These are phyloP conservation scores for Neofusicoccum umdonicola DNA, from an alignment of 2,329 filamentous ascomycete genomes.

Conservation along the genomic window DNA sequence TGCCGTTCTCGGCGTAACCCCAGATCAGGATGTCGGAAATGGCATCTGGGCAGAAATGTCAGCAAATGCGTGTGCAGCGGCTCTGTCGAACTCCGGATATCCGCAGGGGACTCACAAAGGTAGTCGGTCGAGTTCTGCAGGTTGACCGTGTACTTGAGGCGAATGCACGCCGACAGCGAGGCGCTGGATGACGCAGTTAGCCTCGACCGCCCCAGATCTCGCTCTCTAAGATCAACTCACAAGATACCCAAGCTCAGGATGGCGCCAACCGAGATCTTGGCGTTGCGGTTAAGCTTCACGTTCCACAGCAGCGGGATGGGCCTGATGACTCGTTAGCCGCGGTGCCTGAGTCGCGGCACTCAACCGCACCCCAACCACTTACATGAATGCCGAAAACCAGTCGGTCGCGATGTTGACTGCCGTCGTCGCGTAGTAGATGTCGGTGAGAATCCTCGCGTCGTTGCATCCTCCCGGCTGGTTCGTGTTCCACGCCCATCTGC, in stretches of 20 bases:
- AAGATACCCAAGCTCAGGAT: constrained; percentile 28
- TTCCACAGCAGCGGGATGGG: constrained; percentile 27
- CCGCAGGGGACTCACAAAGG: constrained; percentile 22
- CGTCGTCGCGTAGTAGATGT: constrained; percentile 36
- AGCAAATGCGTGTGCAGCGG: neutral
- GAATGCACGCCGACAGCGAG: constrained; percentile 32
- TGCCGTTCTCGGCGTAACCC: constrained; percentile 38
- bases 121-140: constrained; percentile 33
- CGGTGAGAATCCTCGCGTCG: constrained; percentile 24
- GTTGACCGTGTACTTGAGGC: constrained; percentile 36
- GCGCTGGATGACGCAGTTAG: constrained; percentile 19
- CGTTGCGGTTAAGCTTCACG: constrained; percentile 27
- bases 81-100: no score
- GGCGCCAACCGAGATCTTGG: constrained; percentile 26
- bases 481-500: constrained; percentile 29
- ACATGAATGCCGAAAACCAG: constrained; percentile 37
- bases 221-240: constrained; percentile 5
- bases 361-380: neutral
- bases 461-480: constrained; percentile 29
- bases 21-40: constrained; percentile 37
- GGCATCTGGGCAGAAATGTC: constrained; percentile 19
- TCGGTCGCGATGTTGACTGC: constrained; percentile 38
- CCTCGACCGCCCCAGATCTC: neutral
- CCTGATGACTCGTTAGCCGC: constrained; percentile 19
- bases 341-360: neutral